A percentile compares a stretch with the other conserved stretches of the same genome.
Conservation (phyloP, 768 basidiomycete species). For the Kwoniella sp. region DNA sequence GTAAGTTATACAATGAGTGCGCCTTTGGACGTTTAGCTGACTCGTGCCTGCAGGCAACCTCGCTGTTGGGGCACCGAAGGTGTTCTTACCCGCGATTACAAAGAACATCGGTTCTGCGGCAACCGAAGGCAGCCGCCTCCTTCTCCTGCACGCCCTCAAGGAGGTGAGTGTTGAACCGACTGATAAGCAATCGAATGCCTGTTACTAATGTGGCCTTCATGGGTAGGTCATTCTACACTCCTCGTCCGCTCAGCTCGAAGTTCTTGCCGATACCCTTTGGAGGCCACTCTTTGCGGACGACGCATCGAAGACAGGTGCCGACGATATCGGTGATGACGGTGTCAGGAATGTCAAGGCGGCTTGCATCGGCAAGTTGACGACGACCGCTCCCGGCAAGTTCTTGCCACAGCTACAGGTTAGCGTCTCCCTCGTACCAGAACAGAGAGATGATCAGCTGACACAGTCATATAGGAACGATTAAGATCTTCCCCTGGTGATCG, state of each 20-base stretch:
- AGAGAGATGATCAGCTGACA: slow-evolving; percentile 57
- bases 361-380: slow-evolving; percentile 91
- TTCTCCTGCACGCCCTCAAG: slow-evolving; percentile 89
- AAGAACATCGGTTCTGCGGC: slow-evolving; percentile 60
- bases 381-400: slow-evolving; percentile 85
- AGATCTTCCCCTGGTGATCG: slow-evolving; percentile 59
- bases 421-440: slow-evolving; percentile 60
- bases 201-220: background rate
- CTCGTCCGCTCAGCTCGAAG: slow-evolving; percentile 77
- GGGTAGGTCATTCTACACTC: slow-evolving; percentile 85
- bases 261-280: slow-evolving; percentile 88
- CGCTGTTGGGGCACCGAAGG: slow-evolving; percentile 84
- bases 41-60: slow-evolving; percentile 76
- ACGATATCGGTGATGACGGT: slow-evolving; percentile 68
- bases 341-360: slow-evolving; percentile 93
- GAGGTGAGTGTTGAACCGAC: slow-evolving; percentile 69
- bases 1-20: slow-evolving; percentile 56
- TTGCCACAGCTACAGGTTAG: slow-evolving; percentile 86
- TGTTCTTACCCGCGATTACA: slow-evolving; percentile 83
- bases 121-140: slow-evolving; percentile 71
- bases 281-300: slow-evolving; percentile 87
- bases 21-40: background rate
- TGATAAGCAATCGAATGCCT: background rate
- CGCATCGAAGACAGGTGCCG: background rate
- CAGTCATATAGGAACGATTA: slow-evolving; percentile 57